Evolutionary conservation across 768 basidiomycete species (phyloP).

Genomic region (Mycena maculata): DNA sequence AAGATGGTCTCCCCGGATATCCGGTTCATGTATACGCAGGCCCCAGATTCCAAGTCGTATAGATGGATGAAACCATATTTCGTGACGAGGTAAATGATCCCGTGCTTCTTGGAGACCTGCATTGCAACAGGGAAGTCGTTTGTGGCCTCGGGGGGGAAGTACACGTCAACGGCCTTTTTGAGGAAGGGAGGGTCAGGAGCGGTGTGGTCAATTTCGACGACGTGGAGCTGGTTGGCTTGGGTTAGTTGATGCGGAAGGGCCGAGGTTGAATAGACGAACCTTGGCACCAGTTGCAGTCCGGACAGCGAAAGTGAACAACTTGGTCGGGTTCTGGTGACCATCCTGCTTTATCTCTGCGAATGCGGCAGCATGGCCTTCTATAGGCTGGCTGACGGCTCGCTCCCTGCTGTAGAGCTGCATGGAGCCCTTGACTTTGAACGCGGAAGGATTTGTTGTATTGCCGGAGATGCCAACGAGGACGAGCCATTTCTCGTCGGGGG

Average conservation of each 20-base stretch:
- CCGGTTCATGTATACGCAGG: constrained; percentile 99
- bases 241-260: constrained; percentile 1
- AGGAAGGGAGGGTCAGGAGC: constrained; percentile 92
- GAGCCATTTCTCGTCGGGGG: constrained; percentile 96
- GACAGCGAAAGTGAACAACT: constrained; percentile 95
- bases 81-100: constrained; percentile 96
- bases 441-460: constrained; percentile 91
- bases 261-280: constrained; percentile 58
- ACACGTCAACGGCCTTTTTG: constrained; percentile 99
- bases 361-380: constrained; percentile 97
- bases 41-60: constrained; percentile 96
- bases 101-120: constrained; percentile 98
- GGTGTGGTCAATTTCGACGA: constrained; percentile 97
- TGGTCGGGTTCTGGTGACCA: constrained; percentile 85
- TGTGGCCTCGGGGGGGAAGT: constrained; percentile 97
- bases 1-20: constrained; percentile 99
- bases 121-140: constrained; percentile 99
- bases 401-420: constrained; percentile 98
- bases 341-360: constrained; percentile 94
- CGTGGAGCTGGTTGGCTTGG: constrained; percentile 76
- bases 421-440: constrained; percentile 98
- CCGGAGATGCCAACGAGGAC: constrained; percentile 96
- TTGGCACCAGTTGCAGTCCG: constrained; percentile 98
- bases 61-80: constrained; percentile 99
- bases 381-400: constrained; percentile 94